Percentiles rank a stretch among this genome's conserved stretches.
Evolutionary conservation across 2,329 filamentous ascomycete genomes (phyloP).

Genomic region (Colletotrichum lentis): DNA sequence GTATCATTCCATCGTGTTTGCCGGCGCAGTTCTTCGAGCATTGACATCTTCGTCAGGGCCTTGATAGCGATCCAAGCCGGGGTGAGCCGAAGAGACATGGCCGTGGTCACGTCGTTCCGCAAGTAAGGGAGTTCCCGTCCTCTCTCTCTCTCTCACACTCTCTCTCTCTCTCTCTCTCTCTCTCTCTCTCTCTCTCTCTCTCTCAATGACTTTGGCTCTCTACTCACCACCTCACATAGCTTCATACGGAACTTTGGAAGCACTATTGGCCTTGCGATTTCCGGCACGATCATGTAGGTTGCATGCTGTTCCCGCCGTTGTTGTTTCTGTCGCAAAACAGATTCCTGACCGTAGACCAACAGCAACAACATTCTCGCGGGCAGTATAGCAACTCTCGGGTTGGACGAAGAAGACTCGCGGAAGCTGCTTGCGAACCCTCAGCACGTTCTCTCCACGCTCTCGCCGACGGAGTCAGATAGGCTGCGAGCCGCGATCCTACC

Average conservation of each 20-base stretch:
- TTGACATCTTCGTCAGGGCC: slow-evolving; percentile 43
- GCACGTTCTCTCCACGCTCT: slow-evolving; percentile 44
- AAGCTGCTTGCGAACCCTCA: slow-evolving; percentile 48
- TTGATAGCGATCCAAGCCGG: slow-evolving; percentile 64
- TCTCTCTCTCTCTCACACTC: too few relatives aligned
- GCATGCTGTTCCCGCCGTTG: background rate
- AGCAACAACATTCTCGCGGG: slow-evolving; percentile 51
- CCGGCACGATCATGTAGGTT: slow-evolving; percentile 50
- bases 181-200: too few relatives aligned
- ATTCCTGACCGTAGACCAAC: background rate
- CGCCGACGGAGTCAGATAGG: slow-evolving; percentile 43
- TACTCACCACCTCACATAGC: slow-evolving; percentile 38
- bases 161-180: too few relatives aligned
- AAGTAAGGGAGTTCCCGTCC: slow-evolving; percentile 45
- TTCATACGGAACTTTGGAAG: slow-evolving; percentile 53
- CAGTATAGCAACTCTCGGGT: slow-evolving; percentile 43
- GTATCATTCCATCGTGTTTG: slow-evolving; percentile 29
- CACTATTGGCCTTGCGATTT: slow-evolving; percentile 52
- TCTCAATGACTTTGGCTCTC: background rate
- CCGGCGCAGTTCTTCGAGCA: background rate
- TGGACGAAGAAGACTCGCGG: slow-evolving; percentile 41
- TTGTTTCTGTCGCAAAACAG: background rate
- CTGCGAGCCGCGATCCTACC: slow-evolving; percentile 48
- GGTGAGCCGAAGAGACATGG: slow-evolving; percentile 59
- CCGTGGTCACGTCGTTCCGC: slow-evolving; percentile 54